Evolutionary conservation across 2,329 filamentous ascomycete species (phyloP).

Genomic region (Phialocephala sp.): DNA sequence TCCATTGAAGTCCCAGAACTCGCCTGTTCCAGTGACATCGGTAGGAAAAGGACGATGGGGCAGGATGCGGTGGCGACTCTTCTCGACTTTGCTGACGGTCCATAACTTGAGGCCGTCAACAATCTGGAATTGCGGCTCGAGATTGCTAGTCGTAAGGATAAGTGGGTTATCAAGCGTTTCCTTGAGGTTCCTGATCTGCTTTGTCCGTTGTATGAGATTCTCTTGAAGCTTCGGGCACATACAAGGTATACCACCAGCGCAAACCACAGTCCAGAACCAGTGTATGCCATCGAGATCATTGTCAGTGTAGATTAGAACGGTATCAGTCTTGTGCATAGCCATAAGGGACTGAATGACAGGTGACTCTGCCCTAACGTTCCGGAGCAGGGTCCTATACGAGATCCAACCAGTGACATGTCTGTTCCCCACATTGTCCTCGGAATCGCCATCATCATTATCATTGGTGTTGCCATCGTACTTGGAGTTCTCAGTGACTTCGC

Average conservation of each 20-base stretch:
- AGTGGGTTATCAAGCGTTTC: conserved; percentile 37
- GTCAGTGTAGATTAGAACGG: conserved; percentile 44
- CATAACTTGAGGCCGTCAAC: conserved; percentile 18
- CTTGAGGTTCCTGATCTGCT: conserved; percentile 42
- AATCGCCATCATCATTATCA: background rate
- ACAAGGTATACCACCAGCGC: conserved; percentile 46
- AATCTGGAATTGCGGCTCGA: conserved; percentile 29
- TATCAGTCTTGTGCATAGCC: background rate
- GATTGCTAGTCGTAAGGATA: conserved; percentile 33
- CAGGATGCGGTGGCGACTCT: background rate
- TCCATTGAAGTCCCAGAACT: background rate
- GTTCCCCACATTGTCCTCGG: background rate
- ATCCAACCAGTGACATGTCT: background rate
- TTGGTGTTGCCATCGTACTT: background rate
- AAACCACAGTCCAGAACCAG: conserved; percentile 49
- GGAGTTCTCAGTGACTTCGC: background rate
- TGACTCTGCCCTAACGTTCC: background rate
- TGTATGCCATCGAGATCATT: conserved; percentile 42
- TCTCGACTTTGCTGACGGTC: conserved; percentile 9
- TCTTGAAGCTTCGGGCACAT: conserved; percentile 45
- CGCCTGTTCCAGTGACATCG: background rate
- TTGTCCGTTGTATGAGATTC: conserved; percentile 36
- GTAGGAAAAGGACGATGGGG: background rate
- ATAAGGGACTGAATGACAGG: background rate
- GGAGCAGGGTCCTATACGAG: background rate